phyloP scores from a whole-genome alignment of 2,329 filamentous ascomycete species.

The Aurifilum marmelostoma region DNA sequence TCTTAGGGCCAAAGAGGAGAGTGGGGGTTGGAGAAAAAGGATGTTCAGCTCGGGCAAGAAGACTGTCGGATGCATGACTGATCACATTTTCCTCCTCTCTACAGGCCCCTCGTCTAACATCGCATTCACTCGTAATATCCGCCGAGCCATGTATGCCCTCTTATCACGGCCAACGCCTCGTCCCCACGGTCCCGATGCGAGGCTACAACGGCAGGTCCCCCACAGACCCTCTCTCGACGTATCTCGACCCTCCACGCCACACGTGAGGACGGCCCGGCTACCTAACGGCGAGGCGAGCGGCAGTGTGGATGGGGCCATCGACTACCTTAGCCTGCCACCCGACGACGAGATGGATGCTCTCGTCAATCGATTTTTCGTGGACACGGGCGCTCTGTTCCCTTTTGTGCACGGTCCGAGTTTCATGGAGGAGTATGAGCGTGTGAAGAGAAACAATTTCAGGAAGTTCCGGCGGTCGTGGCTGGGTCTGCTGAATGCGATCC shows the following conservation, averaged over 20 bases:
- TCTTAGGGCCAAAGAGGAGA: background rate
- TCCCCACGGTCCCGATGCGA: background rate
- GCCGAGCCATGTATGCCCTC: conserved; percentile 25
- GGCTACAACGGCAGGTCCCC: conserved; percentile 3
- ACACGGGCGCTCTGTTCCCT: conserved; percentile 33
- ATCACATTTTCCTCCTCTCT: background rate
- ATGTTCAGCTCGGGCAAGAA: background rate
- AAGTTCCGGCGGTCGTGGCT: conserved; percentile 53
- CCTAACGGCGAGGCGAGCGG: background rate
- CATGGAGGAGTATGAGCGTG: conserved; percentile 27
- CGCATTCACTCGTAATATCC: conserved; percentile 34
- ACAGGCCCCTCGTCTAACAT: conserved; percentile 35
- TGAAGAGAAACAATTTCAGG: conserved; percentile 32
- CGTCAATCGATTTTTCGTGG: conserved; percentile 29
- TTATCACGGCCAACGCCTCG: conserved; percentile 15
- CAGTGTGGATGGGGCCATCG: background rate
- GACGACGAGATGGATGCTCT: conserved; percentile 28
- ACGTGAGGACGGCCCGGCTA: background rate
- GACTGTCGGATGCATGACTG: background rate
- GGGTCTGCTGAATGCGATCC: conserved; percentile 52
- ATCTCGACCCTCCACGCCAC: conserved; percentile 22
- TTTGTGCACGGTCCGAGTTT: conserved; percentile 32
- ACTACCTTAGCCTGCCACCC: conserved; percentile 25
- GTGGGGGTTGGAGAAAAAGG: background rate
- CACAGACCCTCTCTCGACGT: conserved; percentile 27